phyloP scores from a whole-genome alignment of 1,284 basidiomycete genomes.

The Rhodotorula sp. region DNA sequence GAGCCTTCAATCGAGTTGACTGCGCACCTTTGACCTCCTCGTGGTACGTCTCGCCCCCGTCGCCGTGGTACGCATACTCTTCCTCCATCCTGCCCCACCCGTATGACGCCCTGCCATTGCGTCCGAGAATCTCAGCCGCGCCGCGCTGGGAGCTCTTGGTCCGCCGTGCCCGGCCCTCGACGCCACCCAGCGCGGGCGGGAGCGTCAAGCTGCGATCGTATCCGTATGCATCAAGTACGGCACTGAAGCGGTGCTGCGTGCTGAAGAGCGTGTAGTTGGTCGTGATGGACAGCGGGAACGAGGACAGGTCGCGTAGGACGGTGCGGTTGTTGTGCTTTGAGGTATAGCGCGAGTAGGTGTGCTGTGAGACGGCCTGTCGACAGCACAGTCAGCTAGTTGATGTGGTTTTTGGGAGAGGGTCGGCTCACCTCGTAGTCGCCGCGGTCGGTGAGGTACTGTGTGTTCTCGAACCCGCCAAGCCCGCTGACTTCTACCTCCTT shows the following conservation, averaged over 20 bases:
- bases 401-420: accelerated
- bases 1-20: not conserved
- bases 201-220: constrained; percentile 7
- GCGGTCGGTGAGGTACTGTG: constrained; percentile 16
- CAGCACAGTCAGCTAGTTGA: no score
- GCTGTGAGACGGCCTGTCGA: constrained; percentile 1
- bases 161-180: not conserved
- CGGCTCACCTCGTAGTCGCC: constrained; percentile 28
- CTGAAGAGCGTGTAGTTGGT: constrained; percentile 6
- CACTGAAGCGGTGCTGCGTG: constrained; percentile 4
- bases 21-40: constrained; percentile 6
- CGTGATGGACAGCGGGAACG: constrained; percentile 8
- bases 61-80: not conserved
- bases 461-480: constrained; percentile 19
- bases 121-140: not conserved
- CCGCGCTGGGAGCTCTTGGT: not conserved
- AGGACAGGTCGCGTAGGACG: not conserved
- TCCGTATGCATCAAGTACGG: not conserved
- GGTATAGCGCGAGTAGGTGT: not conserved
- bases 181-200: not conserved
- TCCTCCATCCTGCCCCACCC: constrained; percentile 8
- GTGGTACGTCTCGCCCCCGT: constrained; percentile 2
- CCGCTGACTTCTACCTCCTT: constrained; percentile 14
- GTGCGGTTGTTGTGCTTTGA: not conserved
- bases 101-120: not conserved